These are phyloP conservation scores for Chytriomyces sp. DNA, from an alignment of 192 early-diverging fungal genomes.

Conservation along the genomic window DNA sequence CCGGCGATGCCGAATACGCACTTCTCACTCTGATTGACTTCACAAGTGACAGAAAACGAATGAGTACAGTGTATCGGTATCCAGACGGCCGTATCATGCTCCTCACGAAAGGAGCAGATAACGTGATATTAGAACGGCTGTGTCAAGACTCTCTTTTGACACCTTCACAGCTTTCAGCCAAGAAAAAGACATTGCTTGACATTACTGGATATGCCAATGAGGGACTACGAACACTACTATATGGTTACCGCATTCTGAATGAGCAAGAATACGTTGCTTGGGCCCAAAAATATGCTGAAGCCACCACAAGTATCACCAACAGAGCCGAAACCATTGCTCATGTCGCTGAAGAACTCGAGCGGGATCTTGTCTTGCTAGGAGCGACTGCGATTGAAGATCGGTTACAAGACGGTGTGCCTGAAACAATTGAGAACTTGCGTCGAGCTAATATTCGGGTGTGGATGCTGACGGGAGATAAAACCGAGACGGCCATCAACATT, in stretches of 20 bases:
- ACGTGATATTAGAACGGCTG: constrained; percentile 43
- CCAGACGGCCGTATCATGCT: constrained; percentile 44
- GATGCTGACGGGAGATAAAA: constrained; percentile 93
- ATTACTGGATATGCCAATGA: constrained; percentile 47
- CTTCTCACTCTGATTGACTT: constrained; percentile 52
- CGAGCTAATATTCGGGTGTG: constrained; percentile 82
- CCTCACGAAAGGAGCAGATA: constrained; percentile 54
- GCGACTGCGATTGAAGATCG: constrained; percentile 91
- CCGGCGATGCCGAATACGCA: neutral
- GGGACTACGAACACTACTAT: constrained; percentile 82
- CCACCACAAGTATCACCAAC: constrained; percentile 70
- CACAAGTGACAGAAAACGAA: constrained; percentile 49
- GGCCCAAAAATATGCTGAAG: constrained; percentile 73
- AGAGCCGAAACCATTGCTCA: constrained; percentile 81
- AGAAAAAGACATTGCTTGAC: constrained; percentile 37
- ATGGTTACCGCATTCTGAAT: constrained; percentile 78
- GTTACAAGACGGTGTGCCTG: constrained; percentile 84
- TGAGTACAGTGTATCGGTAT: constrained; percentile 44
- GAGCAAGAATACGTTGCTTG: constrained; percentile 77
- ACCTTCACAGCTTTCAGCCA: constrained; percentile 10
- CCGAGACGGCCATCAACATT: constrained; percentile 92
- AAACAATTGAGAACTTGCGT: constrained; percentile 78
- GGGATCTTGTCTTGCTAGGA: constrained; percentile 75
- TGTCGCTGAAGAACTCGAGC: constrained; percentile 78
- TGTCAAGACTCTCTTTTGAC: constrained; percentile 8